phyloP scores from a whole-genome alignment of 768 basidiomycete genomes.

The Lactarius quietus region DNA sequence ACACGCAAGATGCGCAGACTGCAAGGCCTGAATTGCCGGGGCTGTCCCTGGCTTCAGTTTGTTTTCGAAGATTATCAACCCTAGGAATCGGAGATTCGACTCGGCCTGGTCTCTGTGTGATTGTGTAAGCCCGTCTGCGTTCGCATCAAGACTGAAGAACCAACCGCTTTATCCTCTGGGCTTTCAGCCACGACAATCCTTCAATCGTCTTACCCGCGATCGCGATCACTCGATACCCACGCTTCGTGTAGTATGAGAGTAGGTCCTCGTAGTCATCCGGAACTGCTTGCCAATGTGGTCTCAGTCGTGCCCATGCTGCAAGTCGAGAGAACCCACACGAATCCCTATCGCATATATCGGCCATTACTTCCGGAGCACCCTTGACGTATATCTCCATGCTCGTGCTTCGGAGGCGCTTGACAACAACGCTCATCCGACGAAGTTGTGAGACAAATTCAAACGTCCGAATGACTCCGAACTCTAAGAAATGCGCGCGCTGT shows the following conservation, averaged over 20 bases:
- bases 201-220: conserved; percentile 96
- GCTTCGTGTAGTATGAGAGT: conserved; percentile 92
- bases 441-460: conserved; percentile 96
- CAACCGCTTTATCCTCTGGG: conserved; percentile 92
- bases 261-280: conserved; percentile 96
- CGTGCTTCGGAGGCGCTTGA: conserved; percentile 87
- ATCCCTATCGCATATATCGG: conserved; percentile 85
- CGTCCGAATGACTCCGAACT: conserved; percentile 91
- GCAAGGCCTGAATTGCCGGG: conserved; percentile 84
- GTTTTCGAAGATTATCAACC: conserved; percentile 97
- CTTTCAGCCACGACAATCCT: conserved; percentile 92
- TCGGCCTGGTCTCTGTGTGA: conserved; percentile 93
- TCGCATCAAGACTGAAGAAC: not conserved
- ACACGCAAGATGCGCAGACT: conserved; percentile 87
- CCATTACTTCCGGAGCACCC: conserved; percentile 99
- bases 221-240: conserved; percentile 96
- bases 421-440: conserved; percentile 95
- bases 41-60: conserved; percentile 91
- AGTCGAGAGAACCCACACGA: conserved; percentile 63
- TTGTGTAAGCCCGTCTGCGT: conserved; percentile 8
- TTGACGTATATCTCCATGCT: conserved; percentile 99
- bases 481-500: conserved; percentile 94
- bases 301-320: not conserved
- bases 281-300: conserved; percentile 46
- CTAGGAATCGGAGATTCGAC: conserved; percentile 83